Evolutionary conservation across 768 basidiomycete genomes (phyloP), one percentile per base, ranked within the genome.

Genomic region (Clathrus columnatus): DNA sequence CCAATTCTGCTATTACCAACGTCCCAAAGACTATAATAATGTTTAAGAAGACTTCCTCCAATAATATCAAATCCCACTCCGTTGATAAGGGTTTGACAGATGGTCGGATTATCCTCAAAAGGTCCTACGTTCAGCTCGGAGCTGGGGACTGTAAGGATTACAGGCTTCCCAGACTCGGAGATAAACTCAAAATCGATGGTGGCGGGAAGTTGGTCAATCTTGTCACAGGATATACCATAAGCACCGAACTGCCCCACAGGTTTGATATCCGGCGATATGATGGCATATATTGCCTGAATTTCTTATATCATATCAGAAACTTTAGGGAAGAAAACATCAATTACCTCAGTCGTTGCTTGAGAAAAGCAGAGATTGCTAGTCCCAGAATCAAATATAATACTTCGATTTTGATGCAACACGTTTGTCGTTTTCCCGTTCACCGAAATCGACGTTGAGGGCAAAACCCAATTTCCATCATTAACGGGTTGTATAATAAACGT

Each of bases 1-100:
- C 80, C 79, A 63, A 81, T 65, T 23, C 75, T 65, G 58, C 73
- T 70, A 20, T 66, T 66, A 32, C 72, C 74, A 28, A 82, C 69
- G 63, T 81, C 79, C 77, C 78, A 81, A 11, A 79, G 74, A 57
- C 74, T 79, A 62, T 79, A 82, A 59, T 78, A 81, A 60, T 81
- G 80, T 69, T 82, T 80, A 59, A 82, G 65, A 54, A 81, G 57
- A 60, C 78, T 80, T 23, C 76, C 80, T 11, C 79, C 80, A 21
- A 82, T 73, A 29, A 82, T 61, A 64, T 48, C 70, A 49, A 76
- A 73, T 61, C 80, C 77, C 58, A 76, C 74, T 18, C 78, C 77
- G 60, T 82, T 82, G 68, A 81, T 79, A 26, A 81, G 70, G 5
- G 79, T 81, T 64, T 81, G 79, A 64, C 79, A 81, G 21, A 72